Percentiles rank a stretch among this genome's conserved stretches.
phyloP scores from a whole-genome alignment of 805 yeast species.

The Pichia cabralensis region DNA sequence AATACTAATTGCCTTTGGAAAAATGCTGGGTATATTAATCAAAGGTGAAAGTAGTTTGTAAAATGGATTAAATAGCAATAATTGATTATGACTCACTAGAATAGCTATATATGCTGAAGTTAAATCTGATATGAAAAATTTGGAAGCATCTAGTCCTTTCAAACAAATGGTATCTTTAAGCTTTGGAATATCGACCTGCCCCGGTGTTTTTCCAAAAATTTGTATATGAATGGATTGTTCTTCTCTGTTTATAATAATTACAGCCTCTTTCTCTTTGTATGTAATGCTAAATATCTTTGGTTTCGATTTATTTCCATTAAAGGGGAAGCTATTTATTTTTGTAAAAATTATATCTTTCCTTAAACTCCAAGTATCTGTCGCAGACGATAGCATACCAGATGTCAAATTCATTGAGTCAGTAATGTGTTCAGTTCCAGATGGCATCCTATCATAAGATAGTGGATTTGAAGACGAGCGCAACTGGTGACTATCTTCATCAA shows the following conservation, averaged over 20 bases:
- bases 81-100: conserved; percentile 26
- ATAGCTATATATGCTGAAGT: conserved; percentile 38
- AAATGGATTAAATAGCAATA: conserved; percentile 47
- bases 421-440: conserved; percentile 28
- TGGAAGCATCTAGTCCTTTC: conserved; percentile 29
- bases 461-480: conserved; percentile 30
- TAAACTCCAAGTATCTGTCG: conserved; percentile 27
- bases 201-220: conserved; percentile 31
- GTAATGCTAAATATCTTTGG: conserved; percentile 31
- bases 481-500: conserved; percentile 29
- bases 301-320: conserved; percentile 21
- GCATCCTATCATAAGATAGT: conserved; percentile 35
- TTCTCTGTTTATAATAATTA: conserved; percentile 41
- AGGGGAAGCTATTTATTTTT: conserved; percentile 37
- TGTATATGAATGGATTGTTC: conserved; percentile 38
- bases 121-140: conserved; percentile 22
- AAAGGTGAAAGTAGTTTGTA: conserved; percentile 35
- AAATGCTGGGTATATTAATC: conserved; percentile 18
- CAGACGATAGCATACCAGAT: conserved; percentile 9
- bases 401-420: conserved; percentile 20
- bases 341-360: conserved; percentile 67
- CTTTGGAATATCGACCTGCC: conserved; percentile 20
- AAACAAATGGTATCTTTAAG: conserved; percentile 15
- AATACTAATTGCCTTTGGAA: conserved; percentile 14
- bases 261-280: conserved; percentile 49